Evolutionary conservation across 768 basidiomycete genomes (phyloP).

Genomic region (Leucocoprinus birnbaumii): DNA sequence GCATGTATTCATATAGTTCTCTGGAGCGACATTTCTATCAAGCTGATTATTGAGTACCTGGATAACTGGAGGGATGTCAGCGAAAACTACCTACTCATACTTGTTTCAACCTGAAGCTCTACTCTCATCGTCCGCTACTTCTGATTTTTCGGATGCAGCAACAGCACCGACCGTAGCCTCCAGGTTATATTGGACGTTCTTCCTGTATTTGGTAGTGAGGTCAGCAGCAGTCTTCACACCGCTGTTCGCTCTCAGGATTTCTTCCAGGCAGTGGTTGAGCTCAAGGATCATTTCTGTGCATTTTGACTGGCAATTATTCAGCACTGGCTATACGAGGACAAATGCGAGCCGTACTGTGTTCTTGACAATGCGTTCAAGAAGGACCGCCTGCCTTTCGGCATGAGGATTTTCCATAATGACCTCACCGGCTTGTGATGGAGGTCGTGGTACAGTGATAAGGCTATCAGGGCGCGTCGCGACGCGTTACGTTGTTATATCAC

Average conservation of each 20-base stretch:
- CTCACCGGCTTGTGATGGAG: neutral
- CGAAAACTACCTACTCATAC: no score
- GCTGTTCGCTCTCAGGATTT: slow-evolving; percentile 75
- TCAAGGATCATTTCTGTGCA: slow-evolving; percentile 90
- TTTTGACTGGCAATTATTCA: slow-evolving; percentile 60
- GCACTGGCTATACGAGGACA: neutral
- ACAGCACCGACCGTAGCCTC: slow-evolving; percentile 49
- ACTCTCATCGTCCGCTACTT: no score
- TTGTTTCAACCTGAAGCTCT: no score
- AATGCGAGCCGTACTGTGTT: slow-evolving; percentile 60
- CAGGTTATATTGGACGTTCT: slow-evolving; percentile 92
- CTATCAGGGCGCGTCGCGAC: no score
- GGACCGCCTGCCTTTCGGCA: slow-evolving; percentile 86
- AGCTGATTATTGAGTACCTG: no score
- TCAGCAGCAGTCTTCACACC: slow-evolving; percentile 80
- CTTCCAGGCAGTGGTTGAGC: slow-evolving; percentile 87
- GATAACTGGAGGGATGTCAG: no score
- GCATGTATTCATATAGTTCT: no score
- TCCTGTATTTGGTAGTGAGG: slow-evolving; percentile 81
- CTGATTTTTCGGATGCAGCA: neutral
- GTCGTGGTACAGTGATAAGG: neutral
- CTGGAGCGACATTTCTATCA: no score
- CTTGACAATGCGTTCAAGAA: slow-evolving; percentile 88
- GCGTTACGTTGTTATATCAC: neutral
- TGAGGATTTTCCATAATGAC: slow-evolving; percentile 89